These are phyloP conservation scores for Colletotrichum noveboracense DNA, from an alignment of 2,329 filamentous ascomycete genomes.

Conservation along the genomic window DNA sequence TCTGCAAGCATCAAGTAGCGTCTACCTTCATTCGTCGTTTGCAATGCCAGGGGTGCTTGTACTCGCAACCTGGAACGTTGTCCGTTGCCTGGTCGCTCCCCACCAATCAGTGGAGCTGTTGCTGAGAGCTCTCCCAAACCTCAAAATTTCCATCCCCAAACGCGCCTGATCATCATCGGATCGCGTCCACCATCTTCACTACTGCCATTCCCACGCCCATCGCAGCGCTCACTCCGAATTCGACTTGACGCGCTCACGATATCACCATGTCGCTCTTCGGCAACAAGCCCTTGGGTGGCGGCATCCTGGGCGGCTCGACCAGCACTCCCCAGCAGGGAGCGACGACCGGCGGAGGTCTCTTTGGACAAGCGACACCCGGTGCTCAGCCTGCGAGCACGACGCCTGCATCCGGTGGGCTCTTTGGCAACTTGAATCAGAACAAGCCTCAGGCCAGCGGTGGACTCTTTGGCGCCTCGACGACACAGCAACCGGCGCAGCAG, in stretches of 20 bases:
- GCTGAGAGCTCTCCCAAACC: conserved; percentile 19
- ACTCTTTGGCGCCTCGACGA: conserved; percentile 32
- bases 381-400: conserved; percentile 24
- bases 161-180: conserved; percentile 3
- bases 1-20: not conserved
- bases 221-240: not conserved
- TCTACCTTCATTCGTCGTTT: not conserved
- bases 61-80: not conserved
- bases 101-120: conserved; percentile 23
- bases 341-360: conserved; percentile 21
- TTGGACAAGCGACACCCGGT: conserved; percentile 21
- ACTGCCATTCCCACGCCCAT: not conserved
- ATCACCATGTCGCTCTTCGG: conserved; percentile 24
- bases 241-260: not conserved
- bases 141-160: conserved; percentile 17
- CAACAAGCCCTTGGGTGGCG: conserved; percentile 23
- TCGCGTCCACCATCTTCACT: not conserved
- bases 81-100: conserved; percentile 20
- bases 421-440: conserved; percentile 18
- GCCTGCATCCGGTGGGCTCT: conserved; percentile 29
- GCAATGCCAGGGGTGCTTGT: not conserved
- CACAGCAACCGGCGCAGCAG: conserved; percentile 22
- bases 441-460: conserved; percentile 32
- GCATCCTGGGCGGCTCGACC: conserved; percentile 15
- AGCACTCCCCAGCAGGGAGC: conserved; percentile 8